These are phyloP conservation scores for Berberis thunbergii DNA, from an alignment of 164 flowering plant species.

Conservation along the genomic window DNA sequence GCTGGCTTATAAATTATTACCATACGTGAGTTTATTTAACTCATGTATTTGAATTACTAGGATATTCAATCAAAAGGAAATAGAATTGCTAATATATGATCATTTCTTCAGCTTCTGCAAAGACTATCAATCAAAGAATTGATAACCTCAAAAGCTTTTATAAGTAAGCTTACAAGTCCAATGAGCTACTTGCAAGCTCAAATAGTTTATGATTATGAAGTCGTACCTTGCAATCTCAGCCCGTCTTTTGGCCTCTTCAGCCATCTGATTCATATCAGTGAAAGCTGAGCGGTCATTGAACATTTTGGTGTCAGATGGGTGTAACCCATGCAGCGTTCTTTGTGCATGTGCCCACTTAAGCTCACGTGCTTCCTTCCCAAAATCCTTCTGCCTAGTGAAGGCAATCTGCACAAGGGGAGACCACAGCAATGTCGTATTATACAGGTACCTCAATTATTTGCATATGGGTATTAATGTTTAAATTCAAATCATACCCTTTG, in stretches of 20 bases:
- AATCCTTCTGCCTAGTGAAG: slow-evolving; percentile 83
- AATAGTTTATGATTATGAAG: background rate
- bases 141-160: too few species aligned
- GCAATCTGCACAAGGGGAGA: slow-evolving; percentile 52
- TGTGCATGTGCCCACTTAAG: slow-evolving; percentile 96
- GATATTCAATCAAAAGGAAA: too few species aligned
- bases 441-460: background rate
- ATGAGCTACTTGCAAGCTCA: too few species aligned
- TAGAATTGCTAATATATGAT: too few species aligned
- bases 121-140: too few species aligned
- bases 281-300: slow-evolving; percentile 50
- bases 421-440: background rate
- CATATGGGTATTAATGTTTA: background rate
- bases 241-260: slow-evolving; percentile 93
- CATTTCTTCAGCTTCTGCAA: too few species aligned
- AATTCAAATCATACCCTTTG: slow-evolving; percentile 51
- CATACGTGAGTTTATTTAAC: too few species aligned
- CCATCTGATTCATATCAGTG: slow-evolving; percentile 83
- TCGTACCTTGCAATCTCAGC: slow-evolving; percentile 91
- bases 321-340: slow-evolving; percentile 84
- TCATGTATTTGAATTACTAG: too few species aligned
- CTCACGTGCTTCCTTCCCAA: slow-evolving; percentile 81
- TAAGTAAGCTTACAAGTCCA: too few species aligned
- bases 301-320: slow-evolving; percentile 73
- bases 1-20: too few species aligned